Evolutionary conservation across 768 basidiomycete species (phyloP), one percentile per base, ranked within the genome.

Genomic region (Arthromyces matolae): DNA sequence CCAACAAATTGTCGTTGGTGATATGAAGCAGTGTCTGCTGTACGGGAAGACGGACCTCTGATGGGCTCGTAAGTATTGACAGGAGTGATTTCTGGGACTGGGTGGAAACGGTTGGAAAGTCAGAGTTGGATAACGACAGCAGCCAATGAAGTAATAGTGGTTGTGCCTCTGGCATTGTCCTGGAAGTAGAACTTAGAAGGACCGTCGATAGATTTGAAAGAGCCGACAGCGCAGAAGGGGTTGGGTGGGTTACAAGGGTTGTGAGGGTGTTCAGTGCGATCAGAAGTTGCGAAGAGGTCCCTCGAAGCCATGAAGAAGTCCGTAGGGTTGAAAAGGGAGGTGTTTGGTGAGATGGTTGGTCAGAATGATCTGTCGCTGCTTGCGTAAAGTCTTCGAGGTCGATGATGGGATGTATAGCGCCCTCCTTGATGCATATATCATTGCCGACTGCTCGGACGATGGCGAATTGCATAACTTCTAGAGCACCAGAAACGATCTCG

Each of bases 191-290:
- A 9, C 59, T 60, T n/a, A 90, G 68, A 28, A 91, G 62, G 13
- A 65, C 53, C 3, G 69, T 64, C 2, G 87, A 82, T 57, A 90
- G 77, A 1, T 65, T 58, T 22, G 70, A 67, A 8, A 95, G 68
- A 0, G 80, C 80, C 18, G 65, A 53, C 12, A 87, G 77, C 5
- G 87, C 90, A 3, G 70, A 64, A 2, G 86, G 73, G 1, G 79
- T 88, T 10, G 85, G 81, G 59, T 95, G 92, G 2, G 78, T 75
- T 10, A 86, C 65, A 10, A 92, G 72, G 0, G 85, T 76, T 1
- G 85, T 78, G 16, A 97, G 69, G 0, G 84, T 71, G 54, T 90
- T 88, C 42, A 97, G 62, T 7, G 93, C 90, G 19, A 91, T 84
- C 37, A 87, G 80, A 9, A 98, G 68, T 58, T 96, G 93, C 5